A percentile compares a stretch with the other conserved stretches of the same genome.
Evolutionary conservation across 2,329 filamentous ascomycete species (phyloP).

Genomic region (Alternaria sp.): DNA sequence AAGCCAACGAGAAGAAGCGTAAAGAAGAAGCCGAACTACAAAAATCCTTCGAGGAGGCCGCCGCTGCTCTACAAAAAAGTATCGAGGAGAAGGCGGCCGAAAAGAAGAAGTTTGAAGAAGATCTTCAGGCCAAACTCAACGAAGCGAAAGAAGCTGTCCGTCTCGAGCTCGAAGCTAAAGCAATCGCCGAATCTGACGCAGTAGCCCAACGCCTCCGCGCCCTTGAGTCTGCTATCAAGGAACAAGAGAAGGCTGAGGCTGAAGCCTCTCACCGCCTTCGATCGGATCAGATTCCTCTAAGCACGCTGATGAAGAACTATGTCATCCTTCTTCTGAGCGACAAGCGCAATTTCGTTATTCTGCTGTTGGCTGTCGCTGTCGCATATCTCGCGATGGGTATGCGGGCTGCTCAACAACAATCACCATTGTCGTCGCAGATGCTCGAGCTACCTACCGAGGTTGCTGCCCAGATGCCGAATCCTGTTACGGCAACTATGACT

Average conservation of each 20-base stretch:
- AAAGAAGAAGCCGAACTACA: slow-evolving; percentile 38
- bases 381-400: slow-evolving; percentile 51
- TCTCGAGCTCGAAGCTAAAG: slow-evolving; percentile 42
- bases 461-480: slow-evolving; percentile 21
- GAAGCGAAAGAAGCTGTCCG: slow-evolving; percentile 46
- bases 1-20: slow-evolving; percentile 36
- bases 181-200: slow-evolving; percentile 37
- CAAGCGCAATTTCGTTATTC: slow-evolving; percentile 62
- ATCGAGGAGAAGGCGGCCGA: slow-evolving; percentile 41
- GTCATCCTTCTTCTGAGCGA: slow-evolving; percentile 62
- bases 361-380: slow-evolving; percentile 56
- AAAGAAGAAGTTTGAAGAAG: slow-evolving; percentile 39
- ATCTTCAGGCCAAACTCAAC: slow-evolving; percentile 39
- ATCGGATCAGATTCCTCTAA: slow-evolving; percentile 59
- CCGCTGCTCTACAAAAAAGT: slow-evolving; percentile 36
- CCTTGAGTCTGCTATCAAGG: slow-evolving; percentile 40
- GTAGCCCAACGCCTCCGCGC: slow-evolving; percentile 42
- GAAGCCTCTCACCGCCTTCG: slow-evolving; percentile 22
- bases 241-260: slow-evolving; percentile 22
- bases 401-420: slow-evolving; percentile 20
- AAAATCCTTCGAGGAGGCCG: slow-evolving; percentile 39
- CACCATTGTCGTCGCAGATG: slow-evolving; percentile 7
- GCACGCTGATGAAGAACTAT: slow-evolving; percentile 63
- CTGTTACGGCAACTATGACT: slow-evolving; percentile 34
- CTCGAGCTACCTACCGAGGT: background rate